phyloP scores from a whole-genome alignment of 495 filamentous ascomycete genomes.

The Penicillium dipodomyicola region DNA sequence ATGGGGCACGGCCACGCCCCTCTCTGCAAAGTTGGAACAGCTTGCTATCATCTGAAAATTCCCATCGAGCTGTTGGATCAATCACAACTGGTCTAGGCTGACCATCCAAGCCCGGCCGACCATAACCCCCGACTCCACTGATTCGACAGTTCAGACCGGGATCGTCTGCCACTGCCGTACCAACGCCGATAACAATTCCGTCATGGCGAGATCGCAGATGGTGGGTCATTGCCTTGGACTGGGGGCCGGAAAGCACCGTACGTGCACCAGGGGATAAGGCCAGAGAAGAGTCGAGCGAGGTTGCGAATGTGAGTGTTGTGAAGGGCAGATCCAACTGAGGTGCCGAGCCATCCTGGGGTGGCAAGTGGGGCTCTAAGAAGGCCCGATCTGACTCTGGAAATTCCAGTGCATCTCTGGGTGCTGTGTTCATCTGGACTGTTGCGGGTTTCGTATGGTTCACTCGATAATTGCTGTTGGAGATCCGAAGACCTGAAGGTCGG shows the following conservation, averaged over 20 bases:
- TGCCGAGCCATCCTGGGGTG: conserved; percentile 23
- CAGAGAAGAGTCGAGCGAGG: conserved; percentile 77
- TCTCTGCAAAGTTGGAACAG: conserved; percentile 60
- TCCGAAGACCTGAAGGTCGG: neutral
- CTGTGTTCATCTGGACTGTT: conserved; percentile 7
- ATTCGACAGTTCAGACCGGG: conserved; percentile 79
- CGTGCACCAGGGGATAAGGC: conserved; percentile 69
- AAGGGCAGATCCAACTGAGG: conserved; percentile 36
- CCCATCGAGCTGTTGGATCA: conserved; percentile 71
- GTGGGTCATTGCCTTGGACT: conserved; percentile 90
- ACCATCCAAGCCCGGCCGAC: conserved; percentile 35
- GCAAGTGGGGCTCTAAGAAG: conserved; percentile 48
- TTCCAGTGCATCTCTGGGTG: conserved; percentile 33
- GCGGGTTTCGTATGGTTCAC: neutral
- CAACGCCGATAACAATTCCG: conserved; percentile 83
- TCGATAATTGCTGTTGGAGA: conserved; percentile 1
- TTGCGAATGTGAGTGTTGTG: conserved; percentile 87
- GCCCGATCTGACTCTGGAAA: conserved; percentile 37
- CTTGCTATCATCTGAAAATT: conserved; percentile 55
- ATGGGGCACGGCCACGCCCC: conserved; percentile 67
- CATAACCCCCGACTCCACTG: conserved; percentile 51
- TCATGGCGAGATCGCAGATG: conserved; percentile 79
- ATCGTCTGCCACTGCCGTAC: conserved; percentile 80
- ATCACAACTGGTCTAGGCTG: conserved; percentile 81
- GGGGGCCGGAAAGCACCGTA: conserved; percentile 74